These are phyloP conservation scores for Raphanus hybrid DNA, from an alignment of 441 rosid species.

Conservation along the genomic window DNA sequence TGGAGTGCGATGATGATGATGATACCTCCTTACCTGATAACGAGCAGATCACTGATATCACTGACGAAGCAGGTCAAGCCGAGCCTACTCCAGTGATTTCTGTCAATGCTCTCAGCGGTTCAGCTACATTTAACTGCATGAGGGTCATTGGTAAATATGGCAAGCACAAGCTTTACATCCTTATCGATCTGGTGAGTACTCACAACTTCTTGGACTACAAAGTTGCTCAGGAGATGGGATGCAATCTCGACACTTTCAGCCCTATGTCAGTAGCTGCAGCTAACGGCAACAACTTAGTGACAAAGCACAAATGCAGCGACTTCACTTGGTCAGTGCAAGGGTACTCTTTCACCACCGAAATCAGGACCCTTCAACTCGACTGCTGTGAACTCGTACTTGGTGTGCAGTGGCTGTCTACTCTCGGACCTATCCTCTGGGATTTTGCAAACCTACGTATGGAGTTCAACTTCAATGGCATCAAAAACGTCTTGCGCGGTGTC, in stretches of 20 bases:
- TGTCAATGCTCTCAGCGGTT: too few species aligned
- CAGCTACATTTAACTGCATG: too few species aligned
- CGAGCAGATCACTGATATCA: too few species aligned
- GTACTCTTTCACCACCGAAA: neutral
- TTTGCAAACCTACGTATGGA: neutral
- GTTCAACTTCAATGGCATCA: neutral
- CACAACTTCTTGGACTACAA: too few species aligned
- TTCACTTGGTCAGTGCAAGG: neutral
- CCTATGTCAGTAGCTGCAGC: too few species aligned
- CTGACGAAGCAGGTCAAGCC: too few species aligned
- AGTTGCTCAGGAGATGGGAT: too few species aligned
- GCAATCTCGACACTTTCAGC: too few species aligned
- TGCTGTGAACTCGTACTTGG: neutral
- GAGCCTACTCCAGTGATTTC: too few species aligned
- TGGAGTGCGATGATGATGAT: neutral
- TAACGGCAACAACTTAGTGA: neutral
- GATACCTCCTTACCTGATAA: neutral
- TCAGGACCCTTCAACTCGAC: neutral
- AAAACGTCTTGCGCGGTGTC: neutral
- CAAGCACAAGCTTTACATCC: too few species aligned
- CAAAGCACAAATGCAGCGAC: neutral
- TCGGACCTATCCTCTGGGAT: neutral
- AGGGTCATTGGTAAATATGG: too few species aligned
- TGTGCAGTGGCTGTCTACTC: neutral
- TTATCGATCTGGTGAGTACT: too few species aligned